A percentile compares a stretch with the other conserved stretches of the same genome.
Evolutionary conservation across 148 eudicot genomes (phyloP).

Genomic region (Gaultheria prostrata): DNA sequence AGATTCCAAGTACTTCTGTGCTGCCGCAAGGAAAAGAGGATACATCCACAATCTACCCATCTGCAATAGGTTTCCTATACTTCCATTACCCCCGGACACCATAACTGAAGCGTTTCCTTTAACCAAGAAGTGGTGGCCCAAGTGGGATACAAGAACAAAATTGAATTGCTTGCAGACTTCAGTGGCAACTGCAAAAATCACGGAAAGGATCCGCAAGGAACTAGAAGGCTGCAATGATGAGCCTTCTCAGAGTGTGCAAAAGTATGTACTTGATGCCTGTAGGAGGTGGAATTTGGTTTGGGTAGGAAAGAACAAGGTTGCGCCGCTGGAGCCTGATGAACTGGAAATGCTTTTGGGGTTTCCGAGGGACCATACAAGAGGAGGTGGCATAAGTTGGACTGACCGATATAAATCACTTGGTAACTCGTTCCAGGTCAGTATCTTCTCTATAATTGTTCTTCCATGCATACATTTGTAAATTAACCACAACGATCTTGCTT

Average conservation of each 20-base stretch:
- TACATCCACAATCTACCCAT: constrained; percentile 82
- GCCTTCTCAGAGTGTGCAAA: constrained; percentile 58
- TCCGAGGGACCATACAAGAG: constrained; percentile 81
- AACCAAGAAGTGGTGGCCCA: constrained; percentile 80
- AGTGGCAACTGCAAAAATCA: constrained; percentile 59
- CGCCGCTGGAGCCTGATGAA: constrained; percentile 84
- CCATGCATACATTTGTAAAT: not conserved
- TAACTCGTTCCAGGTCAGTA: constrained; percentile 80
- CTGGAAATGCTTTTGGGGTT: constrained; percentile 82
- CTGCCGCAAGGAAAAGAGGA: constrained; percentile 83
- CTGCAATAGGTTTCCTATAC: constrained; percentile 50
- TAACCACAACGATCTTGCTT: not conserved
- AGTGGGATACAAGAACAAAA: constrained; percentile 69
- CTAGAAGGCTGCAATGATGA: constrained; percentile 54
- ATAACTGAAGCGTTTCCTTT: constrained; percentile 67
- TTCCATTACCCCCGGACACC: constrained; percentile 71
- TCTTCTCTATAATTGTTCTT: not conserved
- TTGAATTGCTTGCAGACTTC: constrained; percentile 78
- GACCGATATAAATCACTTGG: constrained; percentile 85
- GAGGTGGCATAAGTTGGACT: constrained; percentile 88
- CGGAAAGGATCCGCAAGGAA: constrained; percentile 59
- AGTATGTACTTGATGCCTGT: constrained; percentile 50
- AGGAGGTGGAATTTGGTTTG: constrained; percentile 85
- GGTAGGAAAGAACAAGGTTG: constrained; percentile 87
- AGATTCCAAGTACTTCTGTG: constrained; percentile 75